phyloP scores from a whole-genome alignment of 805 yeast species.

The Metschnikowia borealis region DNA sequence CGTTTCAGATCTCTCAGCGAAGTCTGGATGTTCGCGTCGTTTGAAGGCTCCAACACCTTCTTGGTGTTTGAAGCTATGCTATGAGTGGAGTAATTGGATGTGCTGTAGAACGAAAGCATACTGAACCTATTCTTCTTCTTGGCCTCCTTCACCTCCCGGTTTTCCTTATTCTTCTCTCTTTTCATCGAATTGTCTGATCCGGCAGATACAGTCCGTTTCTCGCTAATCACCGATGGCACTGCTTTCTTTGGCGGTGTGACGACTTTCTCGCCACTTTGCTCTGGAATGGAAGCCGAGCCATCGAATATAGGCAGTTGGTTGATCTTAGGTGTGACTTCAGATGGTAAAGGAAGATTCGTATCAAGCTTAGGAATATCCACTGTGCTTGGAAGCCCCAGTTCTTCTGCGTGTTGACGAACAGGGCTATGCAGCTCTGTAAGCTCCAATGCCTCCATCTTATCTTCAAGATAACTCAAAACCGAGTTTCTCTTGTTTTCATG shows the following conservation, averaged over 20 bases:
- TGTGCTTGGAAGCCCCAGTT: background rate
- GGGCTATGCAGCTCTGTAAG: constrained; percentile 31
- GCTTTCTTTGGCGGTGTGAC: constrained; percentile 2
- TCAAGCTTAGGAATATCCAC: constrained; percentile 16
- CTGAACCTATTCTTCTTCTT: constrained; percentile 43
- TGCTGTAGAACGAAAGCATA: constrained; percentile 40
- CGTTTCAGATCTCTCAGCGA: constrained; percentile 21
- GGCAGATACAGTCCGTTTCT: constrained; percentile 1
- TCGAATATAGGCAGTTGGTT: constrained; percentile 30
- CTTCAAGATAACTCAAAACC: constrained; percentile 41
- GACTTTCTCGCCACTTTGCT: constrained; percentile 1
- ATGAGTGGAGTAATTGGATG: constrained; percentile 24
- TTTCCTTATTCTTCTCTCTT: constrained; percentile 12
- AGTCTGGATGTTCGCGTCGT: constrained; percentile 7
- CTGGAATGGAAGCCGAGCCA: background rate
- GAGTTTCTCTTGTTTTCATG: constrained; percentile 36
- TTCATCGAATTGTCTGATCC: constrained; percentile 4
- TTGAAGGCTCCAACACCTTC: constrained; percentile 26
- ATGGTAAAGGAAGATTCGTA: constrained; percentile 11
- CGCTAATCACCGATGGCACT: background rate
- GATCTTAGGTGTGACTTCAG: constrained; percentile 26
- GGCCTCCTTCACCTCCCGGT: constrained; percentile 22
- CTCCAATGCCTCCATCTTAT: constrained; percentile 40
- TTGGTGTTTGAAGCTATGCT: constrained; percentile 14
- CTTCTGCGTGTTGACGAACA: constrained; percentile 10